phyloP scores from a whole-genome alignment of 1,284 basidiomycete genomes.

The Sporisorium scitamineum region DNA sequence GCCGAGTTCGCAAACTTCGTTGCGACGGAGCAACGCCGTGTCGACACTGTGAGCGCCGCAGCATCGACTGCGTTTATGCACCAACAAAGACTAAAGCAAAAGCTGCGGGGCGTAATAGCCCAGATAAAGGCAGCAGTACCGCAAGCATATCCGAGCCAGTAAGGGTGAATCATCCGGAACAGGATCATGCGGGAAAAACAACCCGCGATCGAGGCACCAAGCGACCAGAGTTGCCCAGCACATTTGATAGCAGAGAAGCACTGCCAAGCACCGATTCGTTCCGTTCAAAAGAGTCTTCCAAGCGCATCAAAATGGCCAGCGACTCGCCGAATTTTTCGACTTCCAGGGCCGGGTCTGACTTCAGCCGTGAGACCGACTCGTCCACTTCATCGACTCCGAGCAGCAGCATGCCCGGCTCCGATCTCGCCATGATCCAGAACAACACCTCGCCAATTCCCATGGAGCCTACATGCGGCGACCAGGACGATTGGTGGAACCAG shows the following conservation, averaged over 20 bases:
- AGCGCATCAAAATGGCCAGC: constrained; percentile 5
- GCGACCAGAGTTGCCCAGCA: constrained; percentile 2
- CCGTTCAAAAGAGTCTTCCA: background rate
- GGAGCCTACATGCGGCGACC: constrained; percentile 23
- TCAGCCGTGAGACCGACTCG: background rate
- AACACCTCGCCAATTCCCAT: constrained; percentile 28
- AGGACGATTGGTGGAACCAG: constrained; percentile 41
- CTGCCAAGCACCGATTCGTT: no score
- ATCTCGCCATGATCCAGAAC: constrained; percentile 54
- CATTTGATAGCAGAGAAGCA: background rate
- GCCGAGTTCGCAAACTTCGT: constrained; percentile 47
- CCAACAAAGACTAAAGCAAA: constrained; percentile 33
- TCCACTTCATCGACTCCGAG: constrained; percentile 13
- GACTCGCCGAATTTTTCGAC: background rate
- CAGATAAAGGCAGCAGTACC: background rate
- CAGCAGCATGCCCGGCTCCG: constrained; percentile 46
- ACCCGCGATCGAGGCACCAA: constrained; percentile 18
- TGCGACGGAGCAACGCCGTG: constrained; percentile 50
- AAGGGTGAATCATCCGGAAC: background rate
- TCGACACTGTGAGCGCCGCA: constrained; percentile 48
- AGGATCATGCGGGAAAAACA: background rate
- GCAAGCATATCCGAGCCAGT: background rate
- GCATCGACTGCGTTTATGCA: constrained; percentile 42
- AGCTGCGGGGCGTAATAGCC: constrained; percentile 4
- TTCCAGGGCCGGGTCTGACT: background rate